These are phyloP conservation scores for Podila clonocystis DNA, from an alignment of 192 early-diverging fungal species.

Conservation along the genomic window DNA sequence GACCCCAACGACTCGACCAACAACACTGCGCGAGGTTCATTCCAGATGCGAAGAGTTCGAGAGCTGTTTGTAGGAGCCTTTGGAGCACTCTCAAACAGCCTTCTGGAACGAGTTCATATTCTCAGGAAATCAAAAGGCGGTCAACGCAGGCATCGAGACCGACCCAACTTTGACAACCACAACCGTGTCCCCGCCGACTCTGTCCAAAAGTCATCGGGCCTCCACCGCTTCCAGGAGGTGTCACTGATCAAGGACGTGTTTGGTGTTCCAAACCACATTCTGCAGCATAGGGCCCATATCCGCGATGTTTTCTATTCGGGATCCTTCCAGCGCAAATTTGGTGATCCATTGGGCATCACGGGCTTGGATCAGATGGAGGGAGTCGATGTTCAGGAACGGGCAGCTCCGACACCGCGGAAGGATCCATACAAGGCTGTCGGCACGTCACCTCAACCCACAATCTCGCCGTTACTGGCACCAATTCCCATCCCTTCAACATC, in stretches of 20 bases:
- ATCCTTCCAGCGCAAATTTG: neutral
- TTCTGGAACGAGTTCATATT: neutral
- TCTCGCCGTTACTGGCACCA: neutral
- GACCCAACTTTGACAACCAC: neutral
- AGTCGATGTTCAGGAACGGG: neutral
- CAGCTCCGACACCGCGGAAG: neutral
- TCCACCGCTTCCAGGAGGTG: neutral
- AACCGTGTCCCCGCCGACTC: conserved; percentile 3
- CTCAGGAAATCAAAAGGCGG: neutral
- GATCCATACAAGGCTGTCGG: neutral
- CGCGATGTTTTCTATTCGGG: neutral
- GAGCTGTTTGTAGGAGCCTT: neutral
- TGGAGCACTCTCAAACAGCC: neutral
- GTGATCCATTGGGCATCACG: neutral
- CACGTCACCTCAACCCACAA: neutral
- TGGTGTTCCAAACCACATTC: neutral
- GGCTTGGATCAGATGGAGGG: conserved; percentile 1
- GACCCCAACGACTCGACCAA: conserved; percentile 3
- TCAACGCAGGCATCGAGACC: neutral
- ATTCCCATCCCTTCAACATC: neutral
- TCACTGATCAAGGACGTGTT: neutral
- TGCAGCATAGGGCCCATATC: neutral
- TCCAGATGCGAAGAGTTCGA: neutral
- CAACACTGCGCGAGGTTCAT: neutral
- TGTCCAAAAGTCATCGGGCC: neutral